Base-by-base conservation (phyloP, 495 filamentous ascomycete species). In the Hypoxylon cercidicola region DNA sequence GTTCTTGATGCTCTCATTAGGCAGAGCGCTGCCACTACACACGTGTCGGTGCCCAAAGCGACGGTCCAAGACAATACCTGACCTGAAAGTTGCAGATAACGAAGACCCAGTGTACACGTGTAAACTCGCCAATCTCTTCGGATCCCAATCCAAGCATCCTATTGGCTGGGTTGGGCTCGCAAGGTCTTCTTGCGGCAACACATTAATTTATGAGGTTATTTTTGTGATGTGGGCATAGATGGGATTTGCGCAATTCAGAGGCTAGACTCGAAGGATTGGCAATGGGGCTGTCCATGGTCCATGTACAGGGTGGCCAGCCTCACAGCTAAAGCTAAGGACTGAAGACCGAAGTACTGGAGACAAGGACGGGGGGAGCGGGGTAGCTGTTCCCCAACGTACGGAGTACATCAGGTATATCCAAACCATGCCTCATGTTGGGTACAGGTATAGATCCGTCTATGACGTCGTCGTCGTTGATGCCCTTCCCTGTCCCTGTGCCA, bases 31-130 rank as follows among this genome's bases (percentile, higher is more conserved):
- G 23, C 37, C 16, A 62, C 47, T 43, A 44, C 55, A 62, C 54
- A 68, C 55, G 64, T 68, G 64, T 68, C 59, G 55, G 54, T 68
- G 64, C 64, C 64, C 59, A 49, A 68, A 63, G 64, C 59, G 54
- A 55, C 53, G 54, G 54, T 41, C 50, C 60, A 52, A n/a, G 30
- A 32, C 30, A 32, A 44, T 25, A 44, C 58, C 64, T 51, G 51
- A 63, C 28, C 41, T 48, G 18, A 49, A 37, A 28, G 53, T 18
- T 60, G 58, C 49, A 66, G 48, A 60, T 16, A 35, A 15, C 21
- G 32, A 58, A 53, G 54, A 34, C 21, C 41, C 32, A 23, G 2
- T 49, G 59, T 55, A 68, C 64, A 68, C 64, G 64, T 68, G 64
- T 68, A 68, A 68, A 51, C 54, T 63, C 54, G 49, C 64, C 64